Base-by-base conservation (phyloP, 2,329 filamentous ascomycete genomes). In the Fusarium pseudocircinatum region DNA sequence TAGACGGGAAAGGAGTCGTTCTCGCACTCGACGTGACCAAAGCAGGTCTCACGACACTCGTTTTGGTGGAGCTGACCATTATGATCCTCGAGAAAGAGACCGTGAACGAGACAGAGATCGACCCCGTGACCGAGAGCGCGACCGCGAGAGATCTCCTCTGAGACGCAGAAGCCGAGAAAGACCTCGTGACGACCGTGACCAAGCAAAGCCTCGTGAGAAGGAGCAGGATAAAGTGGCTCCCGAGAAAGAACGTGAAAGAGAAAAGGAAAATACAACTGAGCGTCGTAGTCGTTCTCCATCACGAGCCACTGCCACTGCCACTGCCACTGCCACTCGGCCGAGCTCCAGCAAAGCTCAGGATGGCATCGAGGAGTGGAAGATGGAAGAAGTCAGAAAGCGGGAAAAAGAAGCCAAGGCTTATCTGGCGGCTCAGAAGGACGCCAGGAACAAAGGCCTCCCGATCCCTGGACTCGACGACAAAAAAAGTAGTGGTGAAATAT, bases 371-470 rank as follows among this genome's bases (percentile, higher is more conserved):
- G 85, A 85, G 22, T 88, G 88, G 85, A 91, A 91, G 78, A 86
- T 88, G 72, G 87, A 87, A 65, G 89, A 91, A 75, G 89, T 90
- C 60, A 88, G 86, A 78, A 89, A 90, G 78, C 86, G 89, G 57
- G 89, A 91, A 78, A 87, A 87, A 70, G 89, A 91, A 79, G 90
- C 90, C 43, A 91, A 90, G 78, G 89, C 88, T 9, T 92, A 91
- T 74, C 82, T 91, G 42, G 89, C 89, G 12, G 89, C 88, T 6
- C 88, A 90, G 74, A 87, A 88, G 69, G 89, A 91, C 73, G 89
- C 89, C 37, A 85, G 87, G 36, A 85, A 86, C 53, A 91, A 91
- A 77, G 89, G 89, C 14, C 79, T 90, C 44, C 88, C 88, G 3
- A 81, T 89, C 26, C 88, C 88, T 1, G 87, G 88, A n/a, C 82